phyloP scores from a whole-genome alignment of 2,329 filamentous ascomycete genomes.

The Penicillium janthinellum region DNA sequence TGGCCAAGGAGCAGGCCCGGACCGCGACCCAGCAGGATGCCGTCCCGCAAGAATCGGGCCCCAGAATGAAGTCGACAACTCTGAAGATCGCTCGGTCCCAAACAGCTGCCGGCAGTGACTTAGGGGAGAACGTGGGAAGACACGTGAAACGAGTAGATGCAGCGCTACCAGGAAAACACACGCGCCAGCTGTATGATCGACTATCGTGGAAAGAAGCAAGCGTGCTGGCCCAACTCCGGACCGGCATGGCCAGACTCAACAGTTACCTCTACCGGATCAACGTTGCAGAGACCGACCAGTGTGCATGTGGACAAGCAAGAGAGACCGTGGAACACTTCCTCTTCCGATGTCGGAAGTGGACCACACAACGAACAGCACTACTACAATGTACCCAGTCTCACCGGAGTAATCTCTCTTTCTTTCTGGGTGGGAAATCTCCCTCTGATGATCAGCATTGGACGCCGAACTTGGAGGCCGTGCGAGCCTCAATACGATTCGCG shows the following conservation, averaged over 20 bases:
- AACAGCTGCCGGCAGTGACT: conserved; percentile 15
- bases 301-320: conserved; percentile 17
- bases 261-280: conserved; percentile 24
- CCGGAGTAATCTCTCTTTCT: conserved; percentile 32
- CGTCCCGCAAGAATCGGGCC: conserved; percentile 12
- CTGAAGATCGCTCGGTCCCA: conserved; percentile 28
- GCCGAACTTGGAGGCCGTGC: conserved; percentile 33
- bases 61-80: conserved; percentile 29
- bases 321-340: conserved; percentile 18
- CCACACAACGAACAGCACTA: conserved; percentile 26
- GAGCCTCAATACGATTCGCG: conserved; percentile 34
- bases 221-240: conserved; percentile 33
- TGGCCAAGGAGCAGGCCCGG: conserved; percentile 28
- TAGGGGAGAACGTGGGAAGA: conserved; percentile 28
- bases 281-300: conserved; percentile 13
- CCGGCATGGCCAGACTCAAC: conserved; percentile 36
- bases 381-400: conserved; percentile 26
- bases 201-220: conserved; percentile 33
- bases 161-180: conserved; percentile 34
- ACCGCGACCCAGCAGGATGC: conserved; percentile 23
- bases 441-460: conserved; percentile 29
- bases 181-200: conserved; percentile 26
- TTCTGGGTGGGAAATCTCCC: conserved; percentile 29
- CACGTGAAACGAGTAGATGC: conserved; percentile 28
- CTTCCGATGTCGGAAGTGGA: conserved; percentile 27